Evolutionary conservation across 78 protist species (phyloP), one percentile per base, ranked within the genome.

Genomic region (Planoprotostelium fungivorum): DNA sequence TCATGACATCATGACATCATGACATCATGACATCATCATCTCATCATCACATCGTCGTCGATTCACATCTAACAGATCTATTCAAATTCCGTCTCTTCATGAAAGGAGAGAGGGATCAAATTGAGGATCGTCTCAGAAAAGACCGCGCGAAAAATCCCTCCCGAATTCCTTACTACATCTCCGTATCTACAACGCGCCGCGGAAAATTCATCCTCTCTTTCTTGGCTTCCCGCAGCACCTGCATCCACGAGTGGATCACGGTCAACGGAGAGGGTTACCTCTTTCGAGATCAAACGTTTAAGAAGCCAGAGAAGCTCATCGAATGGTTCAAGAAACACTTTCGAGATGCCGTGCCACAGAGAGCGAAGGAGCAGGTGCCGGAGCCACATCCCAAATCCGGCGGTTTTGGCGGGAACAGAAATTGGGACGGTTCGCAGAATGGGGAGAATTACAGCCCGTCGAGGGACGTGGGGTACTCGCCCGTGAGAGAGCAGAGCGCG

Each of bases 271-370:
- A 92, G 37, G 94, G 94, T 29, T 89, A 38, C 63, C 73, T 85
- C n/a, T 39, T 92, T 38, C 83, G 94, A 73, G 84, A 89, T 36
- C 83, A 92, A 38, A 23, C 63, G 1, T 92, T 86, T 34, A 39
- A 86, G 35, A 86, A 88, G 29, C 31, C 87, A 25, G 87, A 89
- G 34, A 92, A 92, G 25, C 39, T 92, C 34, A 89, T 92, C 28
- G 39, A 92, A 84, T 89, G 85, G 73, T 92, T 92, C 85, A 92
- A 92, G 63, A 51, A 38, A 35, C 89, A 92, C 63, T 92, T 90
- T 89, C 36, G 34, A 38, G 90, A 92, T 34, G 34, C 88, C 34
- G 36, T 89, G n/a, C 89, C 63, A 51, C 0, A 28, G 28, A 10
- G 34, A 63, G 29, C 84, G 29, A 84, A 51, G 73, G 73, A 51